phyloP scores from a whole-genome alignment of 2,329 filamentous ascomycete genomes.

The Ophiostoma pallidulum region DNA sequence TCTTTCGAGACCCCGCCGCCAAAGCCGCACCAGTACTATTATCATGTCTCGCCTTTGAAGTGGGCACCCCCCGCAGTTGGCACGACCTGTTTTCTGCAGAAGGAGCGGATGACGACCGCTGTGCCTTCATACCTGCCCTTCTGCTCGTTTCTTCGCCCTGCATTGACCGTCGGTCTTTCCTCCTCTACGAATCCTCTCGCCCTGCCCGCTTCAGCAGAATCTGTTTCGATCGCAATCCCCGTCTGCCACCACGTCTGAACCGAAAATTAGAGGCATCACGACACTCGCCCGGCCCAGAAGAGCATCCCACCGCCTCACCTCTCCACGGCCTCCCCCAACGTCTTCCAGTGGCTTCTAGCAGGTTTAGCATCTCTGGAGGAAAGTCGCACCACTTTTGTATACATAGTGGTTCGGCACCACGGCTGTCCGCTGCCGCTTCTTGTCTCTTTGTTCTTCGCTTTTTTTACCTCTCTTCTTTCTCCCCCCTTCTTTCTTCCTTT shows the following conservation, averaged over 20 bases:
- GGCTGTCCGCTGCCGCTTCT: slow-evolving; percentile 10
- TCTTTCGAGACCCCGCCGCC: slow-evolving; percentile 1
- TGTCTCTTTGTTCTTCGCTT: background rate
- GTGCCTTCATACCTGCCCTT: slow-evolving; percentile 11
- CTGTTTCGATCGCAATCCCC: background rate
- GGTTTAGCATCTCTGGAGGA: background rate
- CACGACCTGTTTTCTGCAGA: slow-evolving; percentile 4
- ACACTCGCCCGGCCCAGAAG: background rate
- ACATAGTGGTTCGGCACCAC: slow-evolving; percentile 1
- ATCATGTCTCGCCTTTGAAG: background rate
- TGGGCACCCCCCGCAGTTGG: slow-evolving; percentile 2
- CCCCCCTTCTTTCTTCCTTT: background rate
- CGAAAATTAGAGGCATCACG: background rate
- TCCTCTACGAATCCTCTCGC: slow-evolving; percentile 13
- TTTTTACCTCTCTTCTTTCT: background rate
- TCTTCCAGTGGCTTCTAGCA: slow-evolving; percentile 15
- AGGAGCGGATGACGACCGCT: background rate
- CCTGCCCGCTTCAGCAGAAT: slow-evolving; percentile 9
- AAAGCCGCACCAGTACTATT: background rate
- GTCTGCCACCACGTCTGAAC: background rate
- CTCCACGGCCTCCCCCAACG: background rate
- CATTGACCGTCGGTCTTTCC: background rate
- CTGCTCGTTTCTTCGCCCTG: background rate
- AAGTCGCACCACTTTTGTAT: slow-evolving; percentile 13
- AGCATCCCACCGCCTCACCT: background rate